Percentiles rank a stretch among this genome's conserved stretches.
Conservation (phyloP, 148 eudicot genomes). For the Bassia scoparia region DNA sequence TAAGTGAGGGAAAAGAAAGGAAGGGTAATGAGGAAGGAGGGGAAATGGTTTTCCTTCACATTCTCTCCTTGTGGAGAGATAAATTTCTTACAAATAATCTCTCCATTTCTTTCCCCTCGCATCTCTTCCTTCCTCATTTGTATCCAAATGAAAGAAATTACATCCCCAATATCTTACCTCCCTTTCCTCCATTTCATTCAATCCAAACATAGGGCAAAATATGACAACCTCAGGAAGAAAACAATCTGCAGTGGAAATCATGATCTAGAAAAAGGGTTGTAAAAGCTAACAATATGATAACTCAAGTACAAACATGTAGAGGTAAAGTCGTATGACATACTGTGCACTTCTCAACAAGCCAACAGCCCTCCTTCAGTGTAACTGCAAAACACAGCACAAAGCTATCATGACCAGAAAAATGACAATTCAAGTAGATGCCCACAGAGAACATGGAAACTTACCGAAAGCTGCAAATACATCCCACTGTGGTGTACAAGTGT, state of each 20-base stretch:
- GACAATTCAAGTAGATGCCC: not conserved
- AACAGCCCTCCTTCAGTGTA: slow-evolving; percentile 84
- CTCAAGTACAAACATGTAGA: not conserved
- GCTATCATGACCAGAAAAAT: slow-evolving; percentile 20
- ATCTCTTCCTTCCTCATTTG: no score
- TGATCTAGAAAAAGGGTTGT: not conserved
- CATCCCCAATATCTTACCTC: no score
- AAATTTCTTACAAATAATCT: no score
- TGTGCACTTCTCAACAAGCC: slow-evolving; percentile 99
- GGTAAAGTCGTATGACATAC: slow-evolving; percentile 32
- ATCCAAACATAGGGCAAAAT: no score
- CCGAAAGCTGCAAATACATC: slow-evolving; percentile 92
- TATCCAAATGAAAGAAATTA: no score
- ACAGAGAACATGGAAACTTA: slow-evolving; percentile 30
- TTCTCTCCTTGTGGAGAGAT: no score
- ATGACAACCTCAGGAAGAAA: no score
- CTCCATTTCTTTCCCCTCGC: no score
- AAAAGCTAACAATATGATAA: not conserved
- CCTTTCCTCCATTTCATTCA: no score
- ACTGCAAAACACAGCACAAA: slow-evolving; percentile 40
- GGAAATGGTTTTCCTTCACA: no score
- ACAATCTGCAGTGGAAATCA: not conserved
- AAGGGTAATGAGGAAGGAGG: no score
- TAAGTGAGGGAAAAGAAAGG: no score
- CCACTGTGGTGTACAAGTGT: slow-evolving; percentile 67